Base-by-base conservation (phyloP, 352 stramenopile species). In the Globisporangium middletonii region DNA sequence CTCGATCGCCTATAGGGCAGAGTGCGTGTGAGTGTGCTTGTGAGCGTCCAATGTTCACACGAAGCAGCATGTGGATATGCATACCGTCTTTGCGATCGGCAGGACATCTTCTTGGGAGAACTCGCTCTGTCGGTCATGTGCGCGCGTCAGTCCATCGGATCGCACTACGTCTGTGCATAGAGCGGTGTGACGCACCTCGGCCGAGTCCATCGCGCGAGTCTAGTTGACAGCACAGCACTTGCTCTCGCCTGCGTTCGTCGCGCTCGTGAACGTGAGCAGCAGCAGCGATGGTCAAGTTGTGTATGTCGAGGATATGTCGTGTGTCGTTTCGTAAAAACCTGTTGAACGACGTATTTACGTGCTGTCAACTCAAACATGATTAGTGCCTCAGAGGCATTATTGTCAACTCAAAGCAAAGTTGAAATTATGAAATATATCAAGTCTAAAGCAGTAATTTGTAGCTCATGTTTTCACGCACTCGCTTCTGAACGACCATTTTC, bases 61-160 rank as follows among this genome's bases (percentile, higher is more conserved):
- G 23, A 23, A 23, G 45, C 42, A 37, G 33, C 28, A 46, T 38
- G 7, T 38, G 4, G 4, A 64, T 23, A 23, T 23, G 23, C 57
- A 7, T 52, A 83, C 77, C 57, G 75, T 74, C 61, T 90, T 90
- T 51, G 80, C 72, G 55, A 90, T 90, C 4, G 75, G 78, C 52
- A 90, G 72, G 62, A 86, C 80, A 27, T 88, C 78, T 59, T 90
- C 77, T 46, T 90, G 80, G 12, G 77, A 88, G 44, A 90, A 90
- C 53, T 90, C 80, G 52, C 77, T 90, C 80, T 90, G 47, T 26
- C 13, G 42, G n/a, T 16, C n/a, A 51, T 6, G 19, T 1, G 13
- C 16, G 11, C 23, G 33, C 12, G 8, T 27, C 16, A 18, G 9
- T 35, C 8, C 23, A 23, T 23, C 23, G 23, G 23, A 23, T 23